Evolutionary conservation across 1,284 basidiomycete genomes (phyloP).

Genomic region (Cystobasidium sp.): DNA sequence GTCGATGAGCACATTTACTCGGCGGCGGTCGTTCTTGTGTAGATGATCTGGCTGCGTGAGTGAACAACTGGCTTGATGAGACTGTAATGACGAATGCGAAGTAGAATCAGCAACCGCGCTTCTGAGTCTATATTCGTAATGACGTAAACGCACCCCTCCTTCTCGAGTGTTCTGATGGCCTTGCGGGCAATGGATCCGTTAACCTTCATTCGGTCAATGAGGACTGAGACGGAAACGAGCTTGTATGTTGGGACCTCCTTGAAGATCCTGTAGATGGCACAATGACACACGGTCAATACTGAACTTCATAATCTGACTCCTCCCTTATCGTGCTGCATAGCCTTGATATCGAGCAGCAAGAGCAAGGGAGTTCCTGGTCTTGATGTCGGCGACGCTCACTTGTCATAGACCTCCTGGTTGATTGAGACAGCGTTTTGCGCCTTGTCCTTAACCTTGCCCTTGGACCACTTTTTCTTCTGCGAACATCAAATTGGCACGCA

Average conservation of each 20-base stretch:
- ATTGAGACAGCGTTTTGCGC: conserved; percentile 81
- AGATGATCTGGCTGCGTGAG: conserved; percentile 80
- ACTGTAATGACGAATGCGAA: conserved; percentile 14
- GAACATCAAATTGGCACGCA: background rate
- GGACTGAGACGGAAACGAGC: conserved; percentile 87
- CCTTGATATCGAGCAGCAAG: background rate
- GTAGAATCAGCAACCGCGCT: background rate
- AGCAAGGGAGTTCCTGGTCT: background rate
- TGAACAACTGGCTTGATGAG: conserved; percentile 96
- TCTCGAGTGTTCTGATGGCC: conserved; percentile 91
- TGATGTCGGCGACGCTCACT: conserved; percentile 29
- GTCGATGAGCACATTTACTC: conserved; percentile 41
- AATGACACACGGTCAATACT: conserved; percentile 63
- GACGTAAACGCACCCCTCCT: conserved; percentile 68
- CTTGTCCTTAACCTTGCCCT: conserved; percentile 55
- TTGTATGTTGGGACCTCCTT: conserved; percentile 99
- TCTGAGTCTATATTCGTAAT: no score
- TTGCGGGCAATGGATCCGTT: conserved; percentile 93
- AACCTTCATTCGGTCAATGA: conserved; percentile 97
- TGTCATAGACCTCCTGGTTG: conserved; percentile 69
- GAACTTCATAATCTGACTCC: background rate
- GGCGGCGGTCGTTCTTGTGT: conserved; percentile 49
- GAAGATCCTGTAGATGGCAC: conserved; percentile 71
- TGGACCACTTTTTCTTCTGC: conserved; percentile 55
- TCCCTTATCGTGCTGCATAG: background rate